Evolutionary conservation across 352 stramenopile genomes (phyloP).

Genomic region (Aphanomyces invadans): DNA sequence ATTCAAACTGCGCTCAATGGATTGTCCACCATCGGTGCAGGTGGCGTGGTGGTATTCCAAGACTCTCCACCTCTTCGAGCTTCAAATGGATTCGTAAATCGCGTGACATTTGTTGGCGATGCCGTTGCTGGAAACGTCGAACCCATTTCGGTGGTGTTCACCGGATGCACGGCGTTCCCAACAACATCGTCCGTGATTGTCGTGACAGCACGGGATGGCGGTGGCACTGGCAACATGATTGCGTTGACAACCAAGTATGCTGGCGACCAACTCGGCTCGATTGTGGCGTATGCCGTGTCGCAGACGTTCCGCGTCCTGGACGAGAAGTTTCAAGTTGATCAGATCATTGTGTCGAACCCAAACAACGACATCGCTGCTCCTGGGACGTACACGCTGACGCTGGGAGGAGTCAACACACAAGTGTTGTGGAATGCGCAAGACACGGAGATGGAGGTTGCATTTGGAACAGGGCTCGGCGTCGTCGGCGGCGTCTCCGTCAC

Average conservation of each 20-base stretch:
- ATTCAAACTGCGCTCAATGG: constrained; percentile 31
- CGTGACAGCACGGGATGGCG: constrained; percentile 27
- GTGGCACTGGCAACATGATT: constrained; percentile 32
- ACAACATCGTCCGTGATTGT: constrained; percentile 31
- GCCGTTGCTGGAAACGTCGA: constrained; percentile 45
- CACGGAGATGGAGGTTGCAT: constrained; percentile 32
- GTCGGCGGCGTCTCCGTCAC: constrained; percentile 47
- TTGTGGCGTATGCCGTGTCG: constrained; percentile 47
- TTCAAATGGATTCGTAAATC: constrained; percentile 50
- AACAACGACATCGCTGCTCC: constrained; percentile 32
- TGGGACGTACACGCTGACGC: constrained; percentile 39
- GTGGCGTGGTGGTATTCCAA: constrained; percentile 40
- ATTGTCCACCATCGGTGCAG: constrained; percentile 33
- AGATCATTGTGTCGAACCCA: constrained; percentile 43
- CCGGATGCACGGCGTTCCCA: constrained; percentile 29
- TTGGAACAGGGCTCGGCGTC: constrained; percentile 25
- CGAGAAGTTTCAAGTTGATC: constrained; percentile 64
- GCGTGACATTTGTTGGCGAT: constrained; percentile 62
- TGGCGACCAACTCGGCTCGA: constrained; percentile 39
- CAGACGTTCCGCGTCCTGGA: constrained; percentile 65
- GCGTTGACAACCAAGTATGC: constrained; percentile 42
- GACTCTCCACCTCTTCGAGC: constrained; percentile 36
- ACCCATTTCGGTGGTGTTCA: constrained; percentile 27
- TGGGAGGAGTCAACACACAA: constrained; percentile 30
- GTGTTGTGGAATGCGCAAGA: constrained; percentile 62